Conservation (phyloP, 768 basidiomycete genomes). For the Porphyrellus cyaneotinctus region DNA sequence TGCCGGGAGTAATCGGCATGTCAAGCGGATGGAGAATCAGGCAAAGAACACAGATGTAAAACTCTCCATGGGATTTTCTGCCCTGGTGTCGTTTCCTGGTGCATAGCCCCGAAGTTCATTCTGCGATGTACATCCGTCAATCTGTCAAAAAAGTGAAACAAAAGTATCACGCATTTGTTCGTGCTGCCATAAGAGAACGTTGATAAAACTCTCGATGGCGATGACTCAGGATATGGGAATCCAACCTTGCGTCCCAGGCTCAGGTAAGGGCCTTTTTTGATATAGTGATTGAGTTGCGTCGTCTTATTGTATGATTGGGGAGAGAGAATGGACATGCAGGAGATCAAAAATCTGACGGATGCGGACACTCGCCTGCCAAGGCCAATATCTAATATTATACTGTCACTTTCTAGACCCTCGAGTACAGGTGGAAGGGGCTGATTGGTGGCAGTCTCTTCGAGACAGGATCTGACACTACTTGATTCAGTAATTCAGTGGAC, state of each 20-base stretch:
- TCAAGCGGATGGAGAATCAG: conserved; percentile 10
- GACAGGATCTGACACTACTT: background rate
- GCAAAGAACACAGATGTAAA: conserved; percentile 1
- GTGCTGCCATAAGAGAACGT: background rate
- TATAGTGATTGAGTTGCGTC: background rate
- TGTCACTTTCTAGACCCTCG: background rate
- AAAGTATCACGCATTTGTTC: background rate
- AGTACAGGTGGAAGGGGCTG: background rate
- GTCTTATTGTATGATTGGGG: background rate
- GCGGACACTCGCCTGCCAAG: background rate
- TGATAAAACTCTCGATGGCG: background rate
- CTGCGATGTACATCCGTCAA: background rate
- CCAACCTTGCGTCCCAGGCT: background rate
- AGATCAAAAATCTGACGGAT: background rate
- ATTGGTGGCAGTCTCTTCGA: background rate
- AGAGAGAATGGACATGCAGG: background rate
- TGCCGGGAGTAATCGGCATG: background rate
- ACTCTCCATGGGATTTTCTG: conserved; percentile 7
- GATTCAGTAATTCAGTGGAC: background rate
- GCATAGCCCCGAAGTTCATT: conserved; percentile 1
- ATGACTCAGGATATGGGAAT: background rate
- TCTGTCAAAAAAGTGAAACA: background rate
- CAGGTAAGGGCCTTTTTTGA: background rate
- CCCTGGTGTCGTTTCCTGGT: background rate
- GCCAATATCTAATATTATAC: background rate